Percentiles rank a stretch among this genome's conserved stretches.
Evolutionary conservation across 2,329 filamentous ascomycete species (phyloP).

Genomic region (Xylaria multiplex): DNA sequence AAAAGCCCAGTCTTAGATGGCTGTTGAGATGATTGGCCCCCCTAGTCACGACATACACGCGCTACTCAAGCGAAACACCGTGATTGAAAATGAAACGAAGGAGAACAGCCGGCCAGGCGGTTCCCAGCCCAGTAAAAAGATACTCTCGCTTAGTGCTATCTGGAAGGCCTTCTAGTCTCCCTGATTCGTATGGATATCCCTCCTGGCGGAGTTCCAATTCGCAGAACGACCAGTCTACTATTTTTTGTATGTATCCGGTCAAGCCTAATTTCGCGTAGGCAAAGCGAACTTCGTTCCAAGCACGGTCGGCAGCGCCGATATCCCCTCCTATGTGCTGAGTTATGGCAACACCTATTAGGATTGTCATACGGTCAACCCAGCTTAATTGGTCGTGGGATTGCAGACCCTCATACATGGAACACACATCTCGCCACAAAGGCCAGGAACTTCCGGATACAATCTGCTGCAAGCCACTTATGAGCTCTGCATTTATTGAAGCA

Average conservation of each 20-base stretch:
- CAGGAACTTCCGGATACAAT: not conserved
- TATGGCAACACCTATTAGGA: not conserved
- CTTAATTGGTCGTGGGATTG: not conserved
- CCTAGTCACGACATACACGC: too few species aligned
- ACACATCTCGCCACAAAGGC: not conserved
- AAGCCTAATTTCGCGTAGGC: not conserved
- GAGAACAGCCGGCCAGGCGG: not conserved
- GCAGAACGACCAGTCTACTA: not conserved
- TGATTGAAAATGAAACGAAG: not conserved
- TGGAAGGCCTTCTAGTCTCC: not conserved
- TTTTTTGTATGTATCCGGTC: not conserved
- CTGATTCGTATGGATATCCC: not conserved
- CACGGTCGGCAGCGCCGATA: not conserved
- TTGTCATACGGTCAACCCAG: not conserved
- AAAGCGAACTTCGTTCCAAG: slow-evolving; percentile 1
- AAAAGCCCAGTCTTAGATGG: too few species aligned
- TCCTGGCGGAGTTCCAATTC: not conserved
- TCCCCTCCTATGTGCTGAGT: not conserved
- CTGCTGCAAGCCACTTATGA: not conserved
- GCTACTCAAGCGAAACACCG: too few species aligned
- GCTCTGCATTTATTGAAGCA: not conserved
- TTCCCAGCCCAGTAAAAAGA: not conserved
- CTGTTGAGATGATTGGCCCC: too few species aligned
- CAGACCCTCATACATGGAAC: not conserved
- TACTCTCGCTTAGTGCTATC: slow-evolving; percentile 1